Base-by-base conservation (phyloP, 306 rosid species). In the Leucaena leucocephala region DNA sequence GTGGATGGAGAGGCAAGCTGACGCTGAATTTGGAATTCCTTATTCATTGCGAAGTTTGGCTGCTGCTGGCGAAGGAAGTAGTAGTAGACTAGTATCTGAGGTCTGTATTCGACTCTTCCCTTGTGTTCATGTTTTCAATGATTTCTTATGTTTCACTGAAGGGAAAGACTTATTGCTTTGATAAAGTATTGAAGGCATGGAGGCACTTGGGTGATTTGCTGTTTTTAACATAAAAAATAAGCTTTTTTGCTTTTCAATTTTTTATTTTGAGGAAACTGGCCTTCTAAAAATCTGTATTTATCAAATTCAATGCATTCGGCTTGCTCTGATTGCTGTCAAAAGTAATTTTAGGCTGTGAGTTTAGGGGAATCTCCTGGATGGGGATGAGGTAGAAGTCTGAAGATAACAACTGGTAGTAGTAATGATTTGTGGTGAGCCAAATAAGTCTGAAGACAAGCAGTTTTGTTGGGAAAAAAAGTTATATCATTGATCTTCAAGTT, bases 41-140 rank as follows among this genome's bases (percentile, higher is more conserved):
- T 88, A 89, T 85, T 89, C 96, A 34, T 76, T 93, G 19, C 89
- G 94, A 65, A 4, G 82, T 39, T 84, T 88, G 82, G 91, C 90
- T 78, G 78, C 86, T 63, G 85, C 84, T 0, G 54, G 90, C 68
- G 98, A 91, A 77, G 94, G 94, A 76, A 91, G 76, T 69, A 82
- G 83, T 86, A 82, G 84, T 84, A 88, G 98, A 84, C 88, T 91
- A 68, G 91, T 89, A 64, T 93, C 98, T 10, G 98, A 93, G 97
- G 98, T 93, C 1, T 79, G 92, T 74, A 48, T 74, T 68, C 21
- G 49, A 77, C 67, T 80, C 81, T 76, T 19, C 36, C 27, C 74
- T 68, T 71, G 21, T 67, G 57, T 77, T 72, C 71, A 65, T 67
- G 40, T 61, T 61, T 77, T 72, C 65, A 44, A 34, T 78, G 59